Evolutionary conservation across 371 early-diverging fungal genomes (phyloP).

Genomic region (Mortierella sp.): DNA sequence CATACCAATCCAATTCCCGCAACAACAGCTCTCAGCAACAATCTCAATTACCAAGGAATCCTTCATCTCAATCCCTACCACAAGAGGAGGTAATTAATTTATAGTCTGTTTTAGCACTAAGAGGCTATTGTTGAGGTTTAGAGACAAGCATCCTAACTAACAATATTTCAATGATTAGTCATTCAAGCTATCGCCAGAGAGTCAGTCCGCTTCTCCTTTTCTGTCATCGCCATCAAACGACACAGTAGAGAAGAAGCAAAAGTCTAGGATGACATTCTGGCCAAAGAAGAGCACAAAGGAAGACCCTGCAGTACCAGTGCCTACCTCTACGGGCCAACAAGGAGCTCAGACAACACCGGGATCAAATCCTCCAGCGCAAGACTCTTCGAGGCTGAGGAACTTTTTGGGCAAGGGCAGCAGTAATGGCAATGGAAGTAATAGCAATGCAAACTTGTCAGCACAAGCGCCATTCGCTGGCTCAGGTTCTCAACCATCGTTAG

Average conservation of each 20-base stretch:
- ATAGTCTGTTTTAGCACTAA: not conserved
- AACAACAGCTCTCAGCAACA: slow-evolving; percentile 23
- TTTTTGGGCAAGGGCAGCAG: slow-evolving; percentile 44
- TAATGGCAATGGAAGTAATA: not conserved
- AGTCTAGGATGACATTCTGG: slow-evolving; percentile 57
- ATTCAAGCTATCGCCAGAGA: slow-evolving; percentile 22
- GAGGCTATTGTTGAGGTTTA: no score
- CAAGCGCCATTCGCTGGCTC: slow-evolving; percentile 3
- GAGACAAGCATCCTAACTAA: not conserved
- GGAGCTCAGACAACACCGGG: slow-evolving; percentile 1
- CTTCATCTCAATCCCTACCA: slow-evolving; percentile 37
- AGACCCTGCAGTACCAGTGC: slow-evolving; percentile 9
- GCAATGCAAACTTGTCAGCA: not conserved
- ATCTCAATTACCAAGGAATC: slow-evolving; percentile 28
- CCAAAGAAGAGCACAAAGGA: slow-evolving; percentile 50
- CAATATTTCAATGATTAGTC: not conserved
- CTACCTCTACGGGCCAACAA: slow-evolving; percentile 9
- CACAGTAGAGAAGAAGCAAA: slow-evolving; percentile 55
- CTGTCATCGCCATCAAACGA: slow-evolving; percentile 18
- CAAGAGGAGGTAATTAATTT: slow-evolving; percentile 40
- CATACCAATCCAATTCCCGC: slow-evolving; percentile 19
- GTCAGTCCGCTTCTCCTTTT: slow-evolving; percentile 12
- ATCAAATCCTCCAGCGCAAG: slow-evolving; percentile 21
- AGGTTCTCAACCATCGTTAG: slow-evolving; percentile 15
- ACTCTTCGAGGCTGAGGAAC: slow-evolving; percentile 29